A percentile compares a stretch with the other conserved stretches of the same genome.
Evolutionary conservation across 805 yeast genomes (phyloP).

Genomic region (Candida coquimbonensis): DNA sequence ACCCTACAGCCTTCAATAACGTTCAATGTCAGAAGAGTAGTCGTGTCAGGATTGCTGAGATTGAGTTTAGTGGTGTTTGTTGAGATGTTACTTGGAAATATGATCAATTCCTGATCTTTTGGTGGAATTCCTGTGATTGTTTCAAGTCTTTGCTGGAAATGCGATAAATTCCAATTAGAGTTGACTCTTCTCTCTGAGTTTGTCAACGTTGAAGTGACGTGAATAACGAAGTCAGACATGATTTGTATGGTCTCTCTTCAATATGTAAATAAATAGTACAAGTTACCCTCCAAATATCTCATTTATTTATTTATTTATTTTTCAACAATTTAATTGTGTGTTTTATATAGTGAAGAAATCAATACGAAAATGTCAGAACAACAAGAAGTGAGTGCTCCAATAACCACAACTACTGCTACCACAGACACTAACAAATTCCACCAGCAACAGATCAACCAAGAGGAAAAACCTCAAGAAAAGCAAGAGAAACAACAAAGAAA

Average conservation of each 20-base stretch:
- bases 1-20: conserved; percentile 35
- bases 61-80: conserved; percentile 21
- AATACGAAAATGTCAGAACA: not conserved
- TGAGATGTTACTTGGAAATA: conserved; percentile 32
- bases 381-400: not conserved
- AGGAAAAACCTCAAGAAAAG: not conserved
- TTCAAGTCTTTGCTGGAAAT: conserved; percentile 52
- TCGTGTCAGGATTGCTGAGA: conserved; percentile 7
- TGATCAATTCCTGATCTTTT: conserved; percentile 40
- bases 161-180: conserved; percentile 49
- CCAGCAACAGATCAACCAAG: conserved; percentile 1
- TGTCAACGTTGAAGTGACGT: conserved; percentile 57
- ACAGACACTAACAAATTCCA: not conserved
- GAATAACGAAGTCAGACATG: conserved; percentile 40
- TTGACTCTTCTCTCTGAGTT: conserved; percentile 65
- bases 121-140: conserved; percentile 71
- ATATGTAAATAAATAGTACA: not conserved
- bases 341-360: not conserved
- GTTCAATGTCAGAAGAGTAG: conserved; percentile 19
- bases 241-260: not conserved
- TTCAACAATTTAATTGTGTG: too few relatives aligned
- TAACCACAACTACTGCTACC: too few relatives aligned
- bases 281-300: not conserved
- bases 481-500: conserved; percentile 3
- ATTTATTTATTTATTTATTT: too few relatives aligned